Percentiles rank a stretch among this genome's conserved stretches.
Conservation (phyloP, 192 early-diverging fungal species). For the Jimgerdemannia flammicorona region DNA sequence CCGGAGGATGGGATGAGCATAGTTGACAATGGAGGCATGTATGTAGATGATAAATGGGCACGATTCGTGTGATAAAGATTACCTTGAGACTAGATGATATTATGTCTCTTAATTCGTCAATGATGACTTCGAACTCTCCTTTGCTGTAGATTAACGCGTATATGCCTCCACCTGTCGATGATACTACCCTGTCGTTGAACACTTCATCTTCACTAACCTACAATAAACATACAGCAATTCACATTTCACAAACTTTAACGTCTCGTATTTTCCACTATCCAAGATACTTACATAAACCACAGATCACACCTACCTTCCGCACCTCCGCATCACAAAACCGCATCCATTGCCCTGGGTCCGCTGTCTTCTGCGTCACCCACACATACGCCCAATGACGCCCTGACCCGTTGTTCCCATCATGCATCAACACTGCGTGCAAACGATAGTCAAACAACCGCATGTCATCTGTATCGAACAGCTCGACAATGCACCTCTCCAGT, state of each 20-base stretch:
- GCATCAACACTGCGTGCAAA: constrained; percentile 24
- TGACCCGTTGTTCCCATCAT: constrained; percentile 24
- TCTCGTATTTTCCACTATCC: not conserved
- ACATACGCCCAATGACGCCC: constrained; percentile 38
- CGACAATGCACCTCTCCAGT: not conserved
- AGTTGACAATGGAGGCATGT: not conserved
- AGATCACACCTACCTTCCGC: not conserved
- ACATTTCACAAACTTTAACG: no score
- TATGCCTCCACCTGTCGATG: not conserved
- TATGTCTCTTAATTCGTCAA: constrained; percentile 1
- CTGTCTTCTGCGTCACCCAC: constrained; percentile 14
- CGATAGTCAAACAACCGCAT: constrained; percentile 20
- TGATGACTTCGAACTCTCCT: not conserved
- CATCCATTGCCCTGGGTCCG: constrained; percentile 22
- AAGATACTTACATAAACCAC: not conserved
- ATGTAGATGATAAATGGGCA: not conserved
- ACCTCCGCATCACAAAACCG: constrained; percentile 25
- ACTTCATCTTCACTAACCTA: constrained; percentile 18
- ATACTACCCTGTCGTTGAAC: constrained; percentile 1
- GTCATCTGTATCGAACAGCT: constrained; percentile 13
- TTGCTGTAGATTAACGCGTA: constrained; percentile 1
- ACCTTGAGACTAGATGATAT: constrained; percentile 6
- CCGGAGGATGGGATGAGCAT: not conserved
- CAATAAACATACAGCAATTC: not conserved
- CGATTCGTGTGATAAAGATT: not conserved